Percentiles rank a stretch among this genome's conserved stretches.
These are phyloP conservation scores for Cicer judaicum DNA, from an alignment of 306 rosid species.

Conservation along the genomic window DNA sequence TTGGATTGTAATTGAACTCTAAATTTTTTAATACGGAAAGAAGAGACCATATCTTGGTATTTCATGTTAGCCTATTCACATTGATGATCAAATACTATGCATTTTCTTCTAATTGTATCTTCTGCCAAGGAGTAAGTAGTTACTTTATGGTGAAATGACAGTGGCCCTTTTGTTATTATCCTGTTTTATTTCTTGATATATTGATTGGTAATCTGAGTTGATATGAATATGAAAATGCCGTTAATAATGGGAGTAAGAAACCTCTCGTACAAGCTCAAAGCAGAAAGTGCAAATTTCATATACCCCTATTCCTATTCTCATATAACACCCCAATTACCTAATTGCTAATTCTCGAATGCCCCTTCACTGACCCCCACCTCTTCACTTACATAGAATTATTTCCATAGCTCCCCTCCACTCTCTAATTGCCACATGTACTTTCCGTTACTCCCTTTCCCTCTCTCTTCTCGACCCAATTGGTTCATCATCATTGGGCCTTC, in stretches of 20 bases:
- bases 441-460: background rate
- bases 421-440: background rate
- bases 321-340: background rate
- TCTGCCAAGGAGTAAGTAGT: conserved; percentile 2
- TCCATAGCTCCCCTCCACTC: background rate
- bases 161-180: conserved; percentile 1
- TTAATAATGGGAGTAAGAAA: background rate
- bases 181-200: conserved; percentile 12
- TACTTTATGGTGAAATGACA: background rate
- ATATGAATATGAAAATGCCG: background rate
- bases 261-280: conserved; percentile 8
- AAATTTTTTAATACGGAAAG: background rate
- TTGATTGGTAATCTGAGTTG: background rate
- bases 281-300: background rate
- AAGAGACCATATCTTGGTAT: background rate
- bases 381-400: background rate
- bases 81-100: conserved; percentile 8
- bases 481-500: background rate
- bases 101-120: conserved; percentile 16
- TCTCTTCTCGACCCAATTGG: background rate
- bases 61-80: conserved; percentile 18
- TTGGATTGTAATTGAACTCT: conserved; percentile 7
- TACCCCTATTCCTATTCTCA: background rate
- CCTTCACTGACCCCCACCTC: background rate
- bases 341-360: background rate